A percentile compares a stretch with the other conserved stretches of the same genome.
Evolutionary conservation across 345 rosid species (phyloP).

Genomic region (Melaleuca alternifolia): DNA sequence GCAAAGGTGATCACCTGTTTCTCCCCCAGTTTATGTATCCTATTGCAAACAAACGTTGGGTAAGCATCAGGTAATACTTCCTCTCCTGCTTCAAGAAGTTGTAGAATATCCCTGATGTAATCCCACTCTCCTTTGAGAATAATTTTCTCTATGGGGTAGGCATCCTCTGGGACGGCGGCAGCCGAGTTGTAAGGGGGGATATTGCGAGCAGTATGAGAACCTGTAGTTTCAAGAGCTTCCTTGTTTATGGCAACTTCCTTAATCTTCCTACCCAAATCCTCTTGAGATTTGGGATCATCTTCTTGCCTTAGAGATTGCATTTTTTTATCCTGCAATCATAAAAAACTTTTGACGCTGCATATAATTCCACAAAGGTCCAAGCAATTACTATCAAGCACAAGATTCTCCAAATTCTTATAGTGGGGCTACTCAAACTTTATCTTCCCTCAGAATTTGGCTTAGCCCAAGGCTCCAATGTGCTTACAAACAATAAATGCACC

Average conservation of each 20-base stretch:
- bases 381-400: background rate
- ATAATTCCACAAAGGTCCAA: background rate
- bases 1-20: constrained; percentile 30
- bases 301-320: constrained; percentile 22
- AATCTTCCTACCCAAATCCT: constrained; percentile 30
- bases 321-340: constrained; percentile 42
- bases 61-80: constrained; percentile 22
- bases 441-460: background rate
- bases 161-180: constrained; percentile 48
- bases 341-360: background rate
- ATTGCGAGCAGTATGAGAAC: constrained; percentile 36
- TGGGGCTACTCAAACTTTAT: background rate
- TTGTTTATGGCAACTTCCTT: constrained; percentile 28
- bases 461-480: background rate
- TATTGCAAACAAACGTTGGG: constrained; percentile 65
- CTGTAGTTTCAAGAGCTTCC: constrained; percentile 47
- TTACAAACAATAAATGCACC: background rate
- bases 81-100: constrained; percentile 18
- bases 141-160: constrained; percentile 71
- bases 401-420: background rate
- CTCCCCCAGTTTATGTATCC: constrained; percentile 40
- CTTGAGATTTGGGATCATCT: constrained; percentile 43
- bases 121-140: constrained; percentile 61
- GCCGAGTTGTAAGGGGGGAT: constrained; percentile 56
- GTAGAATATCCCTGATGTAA: constrained; percentile 44